Evolutionary conservation across 306 rosid genomes (phyloP).

Genomic region (Cucurbita argyrosperma): DNA sequence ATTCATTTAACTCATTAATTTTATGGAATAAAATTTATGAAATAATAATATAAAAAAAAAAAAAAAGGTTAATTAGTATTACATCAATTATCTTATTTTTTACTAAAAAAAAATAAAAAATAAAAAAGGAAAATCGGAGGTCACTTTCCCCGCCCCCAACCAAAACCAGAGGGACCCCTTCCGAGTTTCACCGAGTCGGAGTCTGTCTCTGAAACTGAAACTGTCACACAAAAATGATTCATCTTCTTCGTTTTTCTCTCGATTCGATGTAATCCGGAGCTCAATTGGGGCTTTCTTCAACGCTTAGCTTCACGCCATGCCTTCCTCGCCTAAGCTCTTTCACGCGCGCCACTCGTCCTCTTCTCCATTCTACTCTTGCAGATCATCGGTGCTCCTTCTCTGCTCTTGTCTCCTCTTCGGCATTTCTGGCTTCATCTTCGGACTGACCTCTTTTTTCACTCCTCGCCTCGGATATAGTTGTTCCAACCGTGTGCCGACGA

Average conservation of each 20-base stretch:
- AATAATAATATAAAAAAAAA: no score
- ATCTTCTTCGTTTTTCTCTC: no score
- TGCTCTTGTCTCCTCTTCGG: slow-evolving; percentile 25
- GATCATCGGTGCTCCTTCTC: slow-evolving; percentile 32
- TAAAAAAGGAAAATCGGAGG: background rate
- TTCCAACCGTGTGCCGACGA: slow-evolving; percentile 20
- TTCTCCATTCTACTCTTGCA: slow-evolving; percentile 22
- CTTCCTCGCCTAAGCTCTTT: slow-evolving; percentile 42
- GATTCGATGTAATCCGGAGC: no score
- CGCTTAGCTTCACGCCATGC: slow-evolving; percentile 19
- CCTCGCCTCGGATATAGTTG: slow-evolving; percentile 20
- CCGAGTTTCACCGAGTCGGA: background rate
- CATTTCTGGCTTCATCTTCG: slow-evolving; percentile 34
- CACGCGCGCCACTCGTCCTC: slow-evolving; percentile 27
- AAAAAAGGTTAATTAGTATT: no score
- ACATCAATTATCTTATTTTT: background rate
- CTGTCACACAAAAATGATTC: no score
- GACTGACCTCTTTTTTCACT: slow-evolving; percentile 15
- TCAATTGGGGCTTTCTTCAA: background rate
- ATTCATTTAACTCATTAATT: background rate
- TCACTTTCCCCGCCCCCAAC: background rate
- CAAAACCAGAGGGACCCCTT: background rate
- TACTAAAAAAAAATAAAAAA: no score
- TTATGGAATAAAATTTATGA: background rate
- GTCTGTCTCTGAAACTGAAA: no score